Conservation (phyloP, 2,329 filamentous ascomycete species). For the Talaromyces pinophilus region DNA sequence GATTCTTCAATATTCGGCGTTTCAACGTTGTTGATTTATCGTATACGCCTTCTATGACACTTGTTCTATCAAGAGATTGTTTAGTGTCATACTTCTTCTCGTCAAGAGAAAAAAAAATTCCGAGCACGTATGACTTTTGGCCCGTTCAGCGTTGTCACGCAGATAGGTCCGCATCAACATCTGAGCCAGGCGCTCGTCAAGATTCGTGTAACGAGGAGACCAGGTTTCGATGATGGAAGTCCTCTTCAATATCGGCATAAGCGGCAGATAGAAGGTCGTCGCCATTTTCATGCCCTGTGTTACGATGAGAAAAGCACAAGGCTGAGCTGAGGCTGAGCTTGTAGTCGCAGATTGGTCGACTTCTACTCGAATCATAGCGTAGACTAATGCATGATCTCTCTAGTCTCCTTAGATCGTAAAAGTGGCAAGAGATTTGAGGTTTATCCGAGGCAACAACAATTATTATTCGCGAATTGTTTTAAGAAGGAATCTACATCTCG, state of each 20-base stretch:
- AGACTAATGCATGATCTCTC: neutral
- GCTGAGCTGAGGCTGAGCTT: neutral
- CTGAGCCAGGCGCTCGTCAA: too few species aligned
- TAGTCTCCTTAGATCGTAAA: neutral
- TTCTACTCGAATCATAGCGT: neutral
- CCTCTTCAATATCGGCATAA: neutral
- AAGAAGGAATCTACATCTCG: neutral
- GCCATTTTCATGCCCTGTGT: neutral
- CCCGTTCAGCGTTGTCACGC: neutral
- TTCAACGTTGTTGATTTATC: neutral
- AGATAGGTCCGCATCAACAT: neutral
- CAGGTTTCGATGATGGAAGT: neutral
- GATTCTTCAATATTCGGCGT: neutral
- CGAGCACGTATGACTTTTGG: too few species aligned
- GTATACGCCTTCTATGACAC: neutral
- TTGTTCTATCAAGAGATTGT: neutral
- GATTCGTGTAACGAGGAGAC: neutral
- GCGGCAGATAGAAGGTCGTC: neutral
- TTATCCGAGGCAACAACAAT: neutral
- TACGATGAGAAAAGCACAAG: neutral
- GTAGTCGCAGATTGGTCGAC: conserved; percentile 1
- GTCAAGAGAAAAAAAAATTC: too few species aligned
- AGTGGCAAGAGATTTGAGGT: neutral
- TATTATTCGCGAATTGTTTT: neutral
- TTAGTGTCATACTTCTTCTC: neutral